Percentiles rank a stretch among this genome's conserved stretches.
These are phyloP conservation scores for Ajuga chamaepitys DNA, from an alignment of 257 asterid species.

Conservation along the genomic window DNA sequence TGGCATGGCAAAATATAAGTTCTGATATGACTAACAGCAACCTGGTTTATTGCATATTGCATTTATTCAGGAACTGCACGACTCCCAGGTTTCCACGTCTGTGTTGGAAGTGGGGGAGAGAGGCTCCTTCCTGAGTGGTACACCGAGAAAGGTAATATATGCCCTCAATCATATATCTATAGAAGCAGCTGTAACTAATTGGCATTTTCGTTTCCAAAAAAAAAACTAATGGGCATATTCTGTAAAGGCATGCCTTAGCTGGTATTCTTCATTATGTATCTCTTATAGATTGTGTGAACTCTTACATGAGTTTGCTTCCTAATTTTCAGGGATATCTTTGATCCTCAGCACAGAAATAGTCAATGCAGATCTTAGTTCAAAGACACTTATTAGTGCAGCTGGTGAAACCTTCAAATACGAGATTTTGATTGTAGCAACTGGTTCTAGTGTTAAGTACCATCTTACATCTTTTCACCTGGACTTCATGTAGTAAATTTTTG, in stretches of 20 bases:
- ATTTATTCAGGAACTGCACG: conserved; percentile 77
- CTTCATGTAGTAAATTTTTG: background rate
- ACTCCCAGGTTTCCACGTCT: conserved; percentile 87
- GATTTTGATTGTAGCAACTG: conserved; percentile 71
- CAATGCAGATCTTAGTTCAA: conserved; percentile 76
- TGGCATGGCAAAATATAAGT: background rate
- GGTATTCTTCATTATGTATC: background rate
- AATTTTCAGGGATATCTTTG: conserved; percentile 66
- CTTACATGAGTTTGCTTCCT: conserved; percentile 18
- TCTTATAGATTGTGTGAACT: background rate
- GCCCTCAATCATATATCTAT: background rate
- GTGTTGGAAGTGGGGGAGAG: conserved; percentile 99
- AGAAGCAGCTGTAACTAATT: conserved; percentile 2
- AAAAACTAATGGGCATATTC: no score
- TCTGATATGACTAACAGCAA: conserved; percentile 6
- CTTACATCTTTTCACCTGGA: background rate
- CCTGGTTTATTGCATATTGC: conserved; percentile 1
- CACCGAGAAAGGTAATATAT: conserved; percentile 64
- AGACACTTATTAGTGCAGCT: conserved; percentile 61
- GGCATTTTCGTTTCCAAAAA: no score
- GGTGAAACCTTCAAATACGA: conserved; percentile 60
- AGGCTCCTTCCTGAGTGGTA: conserved; percentile 95
- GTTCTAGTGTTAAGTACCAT: conserved; percentile 57
- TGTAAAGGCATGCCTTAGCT: background rate
- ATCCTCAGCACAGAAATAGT: conserved; percentile 81